Evolutionary conservation across 2,329 filamentous ascomycete species (phyloP).

Genomic region (Phyllosticta citrichinensis): DNA sequence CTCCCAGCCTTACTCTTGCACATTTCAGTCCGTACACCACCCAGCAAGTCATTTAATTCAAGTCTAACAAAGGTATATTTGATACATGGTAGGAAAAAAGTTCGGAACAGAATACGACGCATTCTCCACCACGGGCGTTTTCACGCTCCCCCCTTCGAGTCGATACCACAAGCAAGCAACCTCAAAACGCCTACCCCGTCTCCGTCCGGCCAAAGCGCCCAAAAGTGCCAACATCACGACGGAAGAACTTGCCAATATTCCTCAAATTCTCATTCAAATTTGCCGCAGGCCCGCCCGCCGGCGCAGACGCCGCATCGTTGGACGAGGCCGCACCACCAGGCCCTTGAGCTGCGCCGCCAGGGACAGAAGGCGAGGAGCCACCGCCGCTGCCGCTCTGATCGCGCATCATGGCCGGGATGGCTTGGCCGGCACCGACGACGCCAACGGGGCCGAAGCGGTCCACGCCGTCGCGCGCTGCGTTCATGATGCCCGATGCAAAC

Average conservation of each 20-base stretch:
- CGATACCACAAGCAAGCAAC: too few relatives aligned
- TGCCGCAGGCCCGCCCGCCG: slow-evolving; percentile 40
- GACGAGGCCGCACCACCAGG: slow-evolving; percentile 14
- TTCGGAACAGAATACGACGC: too few relatives aligned
- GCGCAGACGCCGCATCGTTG: neutral
- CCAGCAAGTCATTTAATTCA: too few relatives aligned
- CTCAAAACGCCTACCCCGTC: neutral
- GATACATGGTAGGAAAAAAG: too few relatives aligned
- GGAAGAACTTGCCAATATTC: slow-evolving; percentile 95
- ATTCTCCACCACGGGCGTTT: too few relatives aligned
- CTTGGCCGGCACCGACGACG: slow-evolving; percentile 20
- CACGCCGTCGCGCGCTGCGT: slow-evolving; percentile 73
- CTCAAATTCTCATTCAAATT: slow-evolving; percentile 89
- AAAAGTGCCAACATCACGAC: slow-evolving; percentile 61
- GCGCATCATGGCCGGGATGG: slow-evolving; percentile 19
- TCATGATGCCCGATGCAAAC: slow-evolving; percentile 80
- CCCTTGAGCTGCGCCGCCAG: slow-evolving; percentile 12
- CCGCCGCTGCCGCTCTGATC: slow-evolving; percentile 16
- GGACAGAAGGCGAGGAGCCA: neutral
- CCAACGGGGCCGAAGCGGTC: slow-evolving; percentile 60
- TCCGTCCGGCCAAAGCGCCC: slow-evolving; percentile 25
- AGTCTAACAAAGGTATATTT: too few relatives aligned
- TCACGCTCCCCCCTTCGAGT: too few relatives aligned
- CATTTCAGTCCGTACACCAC: too few relatives aligned
- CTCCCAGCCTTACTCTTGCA: too few relatives aligned